Base-by-base conservation (phyloP, 1,284 basidiomycete genomes). In the Pseudozyma hubeiensis region DNA sequence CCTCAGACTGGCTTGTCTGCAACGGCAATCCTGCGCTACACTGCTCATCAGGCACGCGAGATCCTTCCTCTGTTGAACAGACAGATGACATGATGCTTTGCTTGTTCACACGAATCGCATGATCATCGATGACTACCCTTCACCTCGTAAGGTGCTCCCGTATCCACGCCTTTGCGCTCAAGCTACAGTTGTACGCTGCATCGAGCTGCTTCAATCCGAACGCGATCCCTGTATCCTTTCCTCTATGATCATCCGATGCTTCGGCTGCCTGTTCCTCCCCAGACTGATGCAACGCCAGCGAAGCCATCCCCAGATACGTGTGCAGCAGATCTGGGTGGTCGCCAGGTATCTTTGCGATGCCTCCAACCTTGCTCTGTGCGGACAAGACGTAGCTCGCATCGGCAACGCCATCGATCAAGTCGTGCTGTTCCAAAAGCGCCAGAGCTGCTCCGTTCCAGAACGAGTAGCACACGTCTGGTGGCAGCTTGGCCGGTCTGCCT, bases 381-480 rank as follows among this genome's bases (percentile, higher is more conserved):
- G 65, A 67, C 13, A 84, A 52, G 1, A 84, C 57, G 59, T 78
- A 83, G 6, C 30, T 30, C 0, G 68, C 64, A 50, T 84, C 81
- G 4, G 64, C 33, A 5, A 13, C 6, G 1, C 65, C 44, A 46
- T 82, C 69, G 33, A 83, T 61, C 14, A 75, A 48, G 1, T 41
- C 33, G 53, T 83, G 79, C 8, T 53, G 53, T 0, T 19, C 54
- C 14, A 84, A 53, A 29, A 81, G 69, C 37, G 48, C 33, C 0
- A 79, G 46, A 3, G 72, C 54, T 3, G 80, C 82, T 0, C 82
- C 82, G 53, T 78, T 80, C 82, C 82, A 84, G 37, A 84, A 84
- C 11, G 80, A 82, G 45, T 84, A 84, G 51, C 82, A 84, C 0
- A 73, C 71, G 47, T 83, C 82, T n/a, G 64, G 61, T 0, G 71